Evolutionary conservation across 225 moss, liverwort and hornwort genomes (phyloP), one percentile per base, ranked within the genome.

Genomic region (Bryum argenteum): DNA sequence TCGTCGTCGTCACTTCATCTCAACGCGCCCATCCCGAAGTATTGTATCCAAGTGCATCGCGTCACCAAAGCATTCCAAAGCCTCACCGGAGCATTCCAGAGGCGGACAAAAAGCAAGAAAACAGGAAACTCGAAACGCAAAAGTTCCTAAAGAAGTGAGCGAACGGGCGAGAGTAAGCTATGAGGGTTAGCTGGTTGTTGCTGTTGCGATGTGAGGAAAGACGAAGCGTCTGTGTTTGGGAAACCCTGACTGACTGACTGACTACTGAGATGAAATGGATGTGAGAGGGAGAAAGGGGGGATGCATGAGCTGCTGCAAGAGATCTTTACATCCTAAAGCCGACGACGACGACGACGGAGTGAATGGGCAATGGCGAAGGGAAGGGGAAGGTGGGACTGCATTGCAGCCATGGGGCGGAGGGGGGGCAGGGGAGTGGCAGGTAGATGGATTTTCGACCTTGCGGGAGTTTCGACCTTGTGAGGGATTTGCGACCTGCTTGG

Each of bases 21-120:
- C 21, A 44, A 17, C 15, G 16, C 48, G 15, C 13, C 40, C 70
- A 74, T 28, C 55, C 63, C 74, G 60, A 70, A 78, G 74, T 24
- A 73, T 77, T 8, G 77, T 81, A 78, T 82, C 82, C 71, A 82
- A 51, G 71, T 82, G 82, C 82, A 82, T 82, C 74, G 82, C 78
- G 68, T 65, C 58, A 19, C 67, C 54, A 16, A 48, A 48, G 47
- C 71, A 75, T 75, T 73, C 41, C 45, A 41, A 12, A 12, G 13
- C 44, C 44, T 44, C 44, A 43, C 43, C n/a, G n/a, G n/a, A n/a
- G 15, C 1, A 23, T 16, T 50, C 59, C 24, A 17, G 33, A 33
- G 33, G 7, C 33, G 33, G 33, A 33, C 5, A 33, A 33, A 33
- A 33, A 4, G 33, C 33, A 33, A 33, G 33, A 33, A 33, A 33